phyloP scores from a whole-genome alignment of 371 early-diverging fungal species.

The Polyrhizophydium stewartii region DNA sequence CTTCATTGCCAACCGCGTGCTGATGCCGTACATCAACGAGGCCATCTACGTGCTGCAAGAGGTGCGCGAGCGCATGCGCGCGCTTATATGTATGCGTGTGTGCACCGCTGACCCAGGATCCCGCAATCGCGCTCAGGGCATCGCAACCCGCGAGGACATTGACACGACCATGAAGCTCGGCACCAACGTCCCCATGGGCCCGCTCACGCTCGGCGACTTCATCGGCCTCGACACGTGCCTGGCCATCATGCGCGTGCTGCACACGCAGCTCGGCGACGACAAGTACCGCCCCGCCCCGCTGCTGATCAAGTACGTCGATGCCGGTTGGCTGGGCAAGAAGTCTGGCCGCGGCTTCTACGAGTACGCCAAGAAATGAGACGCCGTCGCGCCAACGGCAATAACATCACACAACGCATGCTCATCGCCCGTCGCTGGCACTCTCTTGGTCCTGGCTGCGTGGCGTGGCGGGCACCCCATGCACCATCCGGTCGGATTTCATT shows the following conservation, averaged over 20 bases:
- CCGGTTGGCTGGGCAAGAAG: constrained; percentile 94
- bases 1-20: constrained; percentile 93
- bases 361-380: constrained; percentile 37
- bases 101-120: constrained; percentile 1
- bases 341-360: constrained; percentile 86
- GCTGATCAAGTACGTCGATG: constrained; percentile 92
- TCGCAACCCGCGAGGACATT: constrained; percentile 92
- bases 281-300: constrained; percentile 94
- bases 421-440: no score
- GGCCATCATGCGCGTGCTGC: constrained; percentile 93
- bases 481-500: no score
- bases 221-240: constrained; percentile 97
- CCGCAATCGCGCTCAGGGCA: constrained; percentile 73
- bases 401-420: no score
- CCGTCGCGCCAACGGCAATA: no score
- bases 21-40: constrained; percentile 99
- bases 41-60: constrained; percentile 85
- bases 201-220: constrained; percentile 94
- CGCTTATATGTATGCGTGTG: no score
- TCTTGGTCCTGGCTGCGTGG: no score
- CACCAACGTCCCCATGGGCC: constrained; percentile 97
- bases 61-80: constrained; percentile 38
- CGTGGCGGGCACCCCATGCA: no score
- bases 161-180: constrained; percentile 97
- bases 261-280: constrained; percentile 90